Conservation (phyloP, 192 early-diverging fungal genomes). For the Thamnidium elegans region DNA sequence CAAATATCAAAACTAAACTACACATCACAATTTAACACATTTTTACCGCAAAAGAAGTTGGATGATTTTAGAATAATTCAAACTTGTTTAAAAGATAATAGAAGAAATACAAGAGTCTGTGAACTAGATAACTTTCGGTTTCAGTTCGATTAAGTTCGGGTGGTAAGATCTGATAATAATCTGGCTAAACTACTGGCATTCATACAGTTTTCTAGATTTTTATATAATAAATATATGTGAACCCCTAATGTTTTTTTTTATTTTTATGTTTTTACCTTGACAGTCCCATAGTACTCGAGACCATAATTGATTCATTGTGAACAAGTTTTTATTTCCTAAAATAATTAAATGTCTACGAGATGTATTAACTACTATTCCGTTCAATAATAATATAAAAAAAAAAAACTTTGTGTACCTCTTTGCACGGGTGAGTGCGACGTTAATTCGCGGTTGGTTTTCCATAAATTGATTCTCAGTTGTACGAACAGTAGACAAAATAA, state of each 20-base stretch:
- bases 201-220: background rate
- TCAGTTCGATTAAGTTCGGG: no score
- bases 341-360: slow-evolving; percentile 56
- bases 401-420: slow-evolving; percentile 46
- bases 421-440: slow-evolving; percentile 73
- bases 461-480: slow-evolving; percentile 59
- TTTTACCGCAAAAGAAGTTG: no score
- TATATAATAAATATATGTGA: background rate
- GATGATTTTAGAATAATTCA: no score
- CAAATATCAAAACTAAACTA: no score
- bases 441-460: slow-evolving; percentile 63
- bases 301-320: slow-evolving; percentile 35
- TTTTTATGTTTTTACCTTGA: slow-evolving; percentile 18
- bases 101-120: no score
- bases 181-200: background rate
- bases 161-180: background rate
- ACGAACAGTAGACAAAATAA: slow-evolving; percentile 66
- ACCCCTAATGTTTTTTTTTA: background rate
- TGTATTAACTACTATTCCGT: background rate
- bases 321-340: slow-evolving; percentile 45
- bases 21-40: background rate
- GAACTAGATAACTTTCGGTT: no score
- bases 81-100: no score
- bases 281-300: slow-evolving; percentile 22
- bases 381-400: no score